Evolutionary conservation across 2,329 filamentous ascomycete genomes (phyloP).

Genomic region (Fusarium sp.): DNA sequence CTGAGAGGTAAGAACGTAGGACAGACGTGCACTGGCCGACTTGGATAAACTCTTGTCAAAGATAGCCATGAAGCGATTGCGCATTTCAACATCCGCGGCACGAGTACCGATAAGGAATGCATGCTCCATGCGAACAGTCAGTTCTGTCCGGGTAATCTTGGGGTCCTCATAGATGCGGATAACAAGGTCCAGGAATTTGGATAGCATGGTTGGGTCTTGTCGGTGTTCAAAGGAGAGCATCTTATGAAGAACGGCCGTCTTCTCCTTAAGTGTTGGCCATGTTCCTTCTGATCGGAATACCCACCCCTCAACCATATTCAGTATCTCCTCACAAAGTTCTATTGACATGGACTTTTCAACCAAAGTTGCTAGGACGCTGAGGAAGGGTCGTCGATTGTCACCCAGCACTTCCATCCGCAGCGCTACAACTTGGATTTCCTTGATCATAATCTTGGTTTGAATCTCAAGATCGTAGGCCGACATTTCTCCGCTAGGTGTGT

Average conservation of each 20-base stretch:
- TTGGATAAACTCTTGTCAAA: slow-evolving; percentile 96
- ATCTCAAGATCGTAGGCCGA: slow-evolving; percentile 83
- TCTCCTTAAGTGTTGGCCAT: slow-evolving; percentile 97
- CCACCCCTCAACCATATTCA: slow-evolving; percentile 95
- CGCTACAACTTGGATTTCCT: slow-evolving; percentile 92
- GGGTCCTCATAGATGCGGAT: slow-evolving; percentile 98
- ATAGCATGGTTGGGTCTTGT: slow-evolving; percentile 82
- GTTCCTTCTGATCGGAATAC: slow-evolving; percentile 95
- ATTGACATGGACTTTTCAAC: slow-evolving; percentile 94
- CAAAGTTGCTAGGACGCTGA: slow-evolving; percentile 92
- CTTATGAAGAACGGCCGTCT: slow-evolving; percentile 98
- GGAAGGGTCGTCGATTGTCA: slow-evolving; percentile 89
- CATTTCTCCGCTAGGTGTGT: slow-evolving; percentile 63
- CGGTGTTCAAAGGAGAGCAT: slow-evolving; percentile 96
- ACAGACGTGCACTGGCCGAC: slow-evolving; percentile 86
- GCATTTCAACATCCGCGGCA: slow-evolving; percentile 94
- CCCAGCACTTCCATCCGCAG: slow-evolving; percentile 91
- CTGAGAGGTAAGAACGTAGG: slow-evolving; percentile 88
- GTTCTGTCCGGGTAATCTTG: slow-evolving; percentile 91
- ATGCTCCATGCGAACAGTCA: slow-evolving; percentile 97
- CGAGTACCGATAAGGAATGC: slow-evolving; percentile 96
- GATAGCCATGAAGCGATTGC: slow-evolving; percentile 94
- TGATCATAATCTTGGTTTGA: slow-evolving; percentile 91
- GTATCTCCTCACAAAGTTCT: slow-evolving; percentile 87
- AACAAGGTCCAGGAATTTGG: slow-evolving; percentile 93